Conservation (phyloP, 345 rosid genomes). For the Camelina neglecta region DNA sequence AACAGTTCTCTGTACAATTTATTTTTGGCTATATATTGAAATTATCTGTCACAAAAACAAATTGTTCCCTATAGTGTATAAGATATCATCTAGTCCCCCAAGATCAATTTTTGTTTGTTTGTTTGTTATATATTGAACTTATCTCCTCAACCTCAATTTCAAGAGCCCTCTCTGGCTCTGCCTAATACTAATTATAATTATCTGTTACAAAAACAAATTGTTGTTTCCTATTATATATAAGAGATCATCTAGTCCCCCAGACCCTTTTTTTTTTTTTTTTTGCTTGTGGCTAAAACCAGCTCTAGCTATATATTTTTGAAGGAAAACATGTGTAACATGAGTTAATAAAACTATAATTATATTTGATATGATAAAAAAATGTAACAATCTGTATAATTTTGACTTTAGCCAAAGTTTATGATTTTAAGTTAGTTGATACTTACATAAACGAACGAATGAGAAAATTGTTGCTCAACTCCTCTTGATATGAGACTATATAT, state of each 20-base stretch:
- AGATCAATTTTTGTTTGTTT: neutral
- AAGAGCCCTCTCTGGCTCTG: neutral
- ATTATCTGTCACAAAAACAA: no score
- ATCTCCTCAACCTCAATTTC: neutral
- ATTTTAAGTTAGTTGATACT: constrained; percentile 5
- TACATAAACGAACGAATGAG: neutral
- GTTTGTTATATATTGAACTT: neutral
- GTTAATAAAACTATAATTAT: neutral
- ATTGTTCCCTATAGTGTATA: no score
- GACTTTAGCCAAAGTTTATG: neutral
- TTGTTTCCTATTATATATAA: neutral
- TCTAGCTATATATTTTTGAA: neutral
- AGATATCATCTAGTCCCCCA: no score
- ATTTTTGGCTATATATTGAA: no score
- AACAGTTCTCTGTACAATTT: neutral
- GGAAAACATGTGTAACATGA: neutral
- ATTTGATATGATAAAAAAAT: neutral
- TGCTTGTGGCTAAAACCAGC: neutral
- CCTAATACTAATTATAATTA: no score
- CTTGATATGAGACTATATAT: neutral
- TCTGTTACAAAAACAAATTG: neutral
- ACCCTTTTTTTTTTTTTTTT: neutral
- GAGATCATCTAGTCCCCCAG: neutral
- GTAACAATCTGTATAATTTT: neutral
- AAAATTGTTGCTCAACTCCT: constrained; percentile 11